Evolutionary conservation across 768 basidiomycete species (phyloP), one percentile per base, ranked within the genome.

Genomic region (Termitomyces sp.): DNA sequence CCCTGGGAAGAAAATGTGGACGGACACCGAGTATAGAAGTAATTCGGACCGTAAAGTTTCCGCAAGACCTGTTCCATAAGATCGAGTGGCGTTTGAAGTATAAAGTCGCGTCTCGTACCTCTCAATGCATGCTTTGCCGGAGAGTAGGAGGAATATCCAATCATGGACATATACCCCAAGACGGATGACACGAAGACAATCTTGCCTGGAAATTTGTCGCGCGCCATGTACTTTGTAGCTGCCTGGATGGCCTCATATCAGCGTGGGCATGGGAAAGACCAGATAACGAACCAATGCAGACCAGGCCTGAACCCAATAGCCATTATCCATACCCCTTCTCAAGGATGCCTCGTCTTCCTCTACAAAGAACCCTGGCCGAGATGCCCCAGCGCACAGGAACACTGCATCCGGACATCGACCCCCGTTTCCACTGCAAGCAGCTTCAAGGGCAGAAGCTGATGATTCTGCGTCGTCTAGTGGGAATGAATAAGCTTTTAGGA

Each of bases 51-150:
- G 87, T n/a, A 98, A 79, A 0, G 89, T 82, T 64, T 98, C 95
- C 20, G 92, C 92, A 0, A 98, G 83, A 20, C 90, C 93, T 94
- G 68, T 33, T 18, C 12, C 20, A 22, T 33, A 11, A 38, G 28
- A 45, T 36, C 39, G 15, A 48, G 42, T 20, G 58, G 59, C 58
- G 44, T 56, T 51, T 49, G 18, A 53, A 38, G 49, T 56, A 22
- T 33, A 40, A 28, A 55, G 38, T 33, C 24, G 20, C 33, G 33
- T 18, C 63, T 75, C 33, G 46, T 65, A 93, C 94, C 94, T 75
- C 92, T 77, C 12, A 96, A 71, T 15, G 95, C 95, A 66, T 91
- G 90, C 71, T 96, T 97, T 12, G 86, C 89, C 0, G 94, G 92
- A 0, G 90, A 78, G 72, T 97, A 97, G 0, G 86, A 83, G 2